phyloP scores from a whole-genome alignment of 2,329 filamentous ascomycete species.

The Lachnellula willkommii region DNA sequence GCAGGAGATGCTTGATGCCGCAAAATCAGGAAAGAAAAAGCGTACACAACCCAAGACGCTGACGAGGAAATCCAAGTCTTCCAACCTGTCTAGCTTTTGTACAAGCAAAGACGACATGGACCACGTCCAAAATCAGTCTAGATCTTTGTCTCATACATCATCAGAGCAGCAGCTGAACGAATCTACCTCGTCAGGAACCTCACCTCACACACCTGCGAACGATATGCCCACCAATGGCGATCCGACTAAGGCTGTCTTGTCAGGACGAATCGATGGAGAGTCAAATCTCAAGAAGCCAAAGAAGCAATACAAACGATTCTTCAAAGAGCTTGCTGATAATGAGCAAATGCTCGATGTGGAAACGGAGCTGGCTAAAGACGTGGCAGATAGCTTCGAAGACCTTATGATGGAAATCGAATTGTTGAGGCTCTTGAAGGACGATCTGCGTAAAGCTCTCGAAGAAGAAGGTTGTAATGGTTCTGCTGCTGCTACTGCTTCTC shows the following conservation, averaged over 20 bases:
- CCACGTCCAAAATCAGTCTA: not conserved
- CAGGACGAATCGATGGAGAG: not conserved
- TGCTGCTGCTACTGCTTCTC: not conserved
- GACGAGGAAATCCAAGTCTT: not conserved
- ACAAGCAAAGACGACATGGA: not conserved
- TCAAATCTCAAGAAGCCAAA: not conserved
- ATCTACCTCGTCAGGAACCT: not conserved
- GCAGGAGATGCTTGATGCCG: no score
- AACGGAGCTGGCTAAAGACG: not conserved
- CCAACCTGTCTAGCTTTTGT: not conserved
- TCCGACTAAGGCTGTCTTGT: not conserved
- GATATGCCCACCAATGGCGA: not conserved
- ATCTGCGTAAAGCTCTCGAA: not conserved
- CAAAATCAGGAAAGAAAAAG: not conserved
- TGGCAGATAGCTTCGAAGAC: not conserved
- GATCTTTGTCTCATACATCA: not conserved
- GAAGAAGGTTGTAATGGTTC: not conserved
- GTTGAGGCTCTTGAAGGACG: not conserved
- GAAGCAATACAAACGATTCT: constrained; percentile 4
- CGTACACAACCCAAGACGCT: not conserved
- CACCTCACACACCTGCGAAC: not conserved
- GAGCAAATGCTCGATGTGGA: not conserved
- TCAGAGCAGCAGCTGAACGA: not conserved
- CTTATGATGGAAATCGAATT: constrained; percentile 4
- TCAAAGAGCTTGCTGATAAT: constrained; percentile 1